phyloP scores from a whole-genome alignment of 305 asterid genomes.

The Fraxinus velutina region DNA sequence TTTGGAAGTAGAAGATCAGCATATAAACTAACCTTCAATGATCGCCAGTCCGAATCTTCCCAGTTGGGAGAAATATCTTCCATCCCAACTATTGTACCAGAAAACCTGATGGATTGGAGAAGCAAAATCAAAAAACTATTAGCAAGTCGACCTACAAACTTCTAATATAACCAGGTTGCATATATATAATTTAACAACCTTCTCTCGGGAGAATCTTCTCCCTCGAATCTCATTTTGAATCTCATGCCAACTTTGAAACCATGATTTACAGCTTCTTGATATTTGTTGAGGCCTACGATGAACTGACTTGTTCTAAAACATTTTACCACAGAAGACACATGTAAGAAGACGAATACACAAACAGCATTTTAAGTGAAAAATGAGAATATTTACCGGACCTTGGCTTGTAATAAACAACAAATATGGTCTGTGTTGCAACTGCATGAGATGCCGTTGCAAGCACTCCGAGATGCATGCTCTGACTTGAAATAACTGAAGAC shows the following conservation, averaged over 20 bases:
- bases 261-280: constrained; percentile 60
- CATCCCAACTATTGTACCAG: constrained; percentile 84
- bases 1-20: not conserved
- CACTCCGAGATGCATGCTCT: constrained; percentile 95
- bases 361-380: not conserved
- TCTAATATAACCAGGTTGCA: constrained; percentile 6
- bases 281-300: constrained; percentile 82
- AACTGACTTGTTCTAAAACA: constrained; percentile 79
- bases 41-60: constrained; percentile 82
- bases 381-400: constrained; percentile 41
- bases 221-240: constrained; percentile 89
- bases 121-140: not conserved
- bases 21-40: constrained; percentile 57
- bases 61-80: constrained; percentile 70
- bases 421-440: constrained; percentile 56
- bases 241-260: constrained; percentile 83
- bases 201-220: constrained; percentile 90
- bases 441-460: constrained; percentile 99
- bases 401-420: constrained; percentile 90
- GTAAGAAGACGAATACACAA: not conserved
- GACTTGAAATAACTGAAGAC: constrained; percentile 92
- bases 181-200: constrained; percentile 41
- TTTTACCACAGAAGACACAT: not conserved
- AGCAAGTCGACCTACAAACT: not conserved
- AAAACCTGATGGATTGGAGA: constrained; percentile 49